Base-by-base conservation (phyloP, 768 basidiomycete species). In the Pleurotus djamor region DNA sequence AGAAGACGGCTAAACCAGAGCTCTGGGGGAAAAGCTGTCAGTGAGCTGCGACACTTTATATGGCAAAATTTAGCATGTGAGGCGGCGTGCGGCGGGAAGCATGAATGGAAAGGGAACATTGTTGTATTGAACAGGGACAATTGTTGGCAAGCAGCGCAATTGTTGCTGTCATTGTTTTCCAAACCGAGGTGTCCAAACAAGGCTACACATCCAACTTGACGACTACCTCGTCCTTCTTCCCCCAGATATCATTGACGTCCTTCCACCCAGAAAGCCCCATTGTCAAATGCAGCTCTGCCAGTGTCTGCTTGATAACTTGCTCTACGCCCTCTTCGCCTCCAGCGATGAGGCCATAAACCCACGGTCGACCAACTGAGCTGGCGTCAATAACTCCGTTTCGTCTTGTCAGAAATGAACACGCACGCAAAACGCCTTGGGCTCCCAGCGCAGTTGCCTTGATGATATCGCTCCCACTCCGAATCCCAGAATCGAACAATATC, bases 401-500 rank as follows among this genome's bases (percentile, higher is more conserved):
- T 28, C 3, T 28, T 28, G 21, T 28, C 21, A 28, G 21, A 52
- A 9, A 56, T 48, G 28, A 43, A 43, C n/a, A 79, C 89, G 64
- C 62, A 91, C 85, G 76, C 28, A 94, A 70, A 13, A 94, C 85
- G 7, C 78, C 92, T 64, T 94, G 87, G 6, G 94, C 93, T 43
- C 94, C 93, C 0, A 95, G 76, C 2, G 92, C 92, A 35, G 94
- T 72, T 0, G 94, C 93, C 70, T 91, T 91, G 71, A 92, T 78
- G 44, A 94, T 83, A 63, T 96, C 94, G 48, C 85, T 83, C 12
- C 91, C 93, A 0, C 87, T 89, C 45, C 93, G 84, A 60, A 94
- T 87, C 6, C 93, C 92, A 50, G 86, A 92, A 66, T 88, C 86
- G 63, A 89, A 91, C 4, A 94, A 73, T 41, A 94, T 71, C 1